Base-by-base conservation (phyloP, 202 grass and related monocot species). In the Alloteropsis angusta region DNA sequence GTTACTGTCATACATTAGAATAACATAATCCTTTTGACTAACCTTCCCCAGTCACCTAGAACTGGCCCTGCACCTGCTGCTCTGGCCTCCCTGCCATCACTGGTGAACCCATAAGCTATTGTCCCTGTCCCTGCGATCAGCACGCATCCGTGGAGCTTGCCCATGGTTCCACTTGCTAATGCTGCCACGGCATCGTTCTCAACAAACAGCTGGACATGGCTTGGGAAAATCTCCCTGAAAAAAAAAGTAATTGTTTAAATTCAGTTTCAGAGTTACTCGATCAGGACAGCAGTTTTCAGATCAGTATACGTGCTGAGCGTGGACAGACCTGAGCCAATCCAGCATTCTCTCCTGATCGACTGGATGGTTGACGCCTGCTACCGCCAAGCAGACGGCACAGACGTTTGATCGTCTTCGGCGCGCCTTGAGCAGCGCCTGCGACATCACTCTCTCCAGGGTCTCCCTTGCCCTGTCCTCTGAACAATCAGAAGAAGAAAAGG, bases 41-140 rank as follows among this genome's bases (percentile, higher is more conserved):
- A 93, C 91, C 91, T 93, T 48, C 91, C 91, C 85, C 91, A 93
- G 42, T 93, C 91, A 72, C 88, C 91, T n/a, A 93, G 78, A 62
- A 93, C 81, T 22, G 91, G 91, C 7, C 91, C 91, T 71, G 91
- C 91, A 60, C 91, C 91, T 66, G 91, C 91, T 79, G 91, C 91
- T 75, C 88, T 73, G 23, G 91, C 91, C 79, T 93, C 83, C 62
- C 85, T 90, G 26, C 91, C 91, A 17, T 90, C 83, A 1, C 82
- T 67, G 37, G 88, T 84, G 80, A 93, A 90, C 45, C 83, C 91
- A 63, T 93, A 93, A 9, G 91, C 91, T 71, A 93, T 93, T 4
- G 85, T 90, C 23, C 88, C 91, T 36, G 91, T 93, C 26, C 91
- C 91, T 35, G 88, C 88, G 4, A 90, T 93, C 32, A 90, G 48